Evolutionary conservation across 1,284 basidiomycete genomes (phyloP).

Genomic region (Leccinum pallidistipes): DNA sequence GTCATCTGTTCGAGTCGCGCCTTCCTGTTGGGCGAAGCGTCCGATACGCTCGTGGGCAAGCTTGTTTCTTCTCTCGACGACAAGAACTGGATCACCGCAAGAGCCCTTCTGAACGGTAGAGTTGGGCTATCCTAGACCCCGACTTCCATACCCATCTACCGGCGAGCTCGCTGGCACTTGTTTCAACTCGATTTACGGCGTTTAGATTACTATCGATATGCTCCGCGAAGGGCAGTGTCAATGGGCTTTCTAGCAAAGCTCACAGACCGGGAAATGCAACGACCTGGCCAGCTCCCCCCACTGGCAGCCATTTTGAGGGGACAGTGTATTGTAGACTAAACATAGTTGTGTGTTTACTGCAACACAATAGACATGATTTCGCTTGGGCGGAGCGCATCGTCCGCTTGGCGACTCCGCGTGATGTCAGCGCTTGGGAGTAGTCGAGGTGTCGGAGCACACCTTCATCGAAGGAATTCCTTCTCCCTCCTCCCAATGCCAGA

Average conservation of each 20-base stretch:
- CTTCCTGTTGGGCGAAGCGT: conserved; percentile 41
- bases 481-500: too few relatives aligned
- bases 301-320: neutral
- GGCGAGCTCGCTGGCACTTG: neutral
- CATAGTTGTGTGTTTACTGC: conserved; percentile 4
- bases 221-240: neutral
- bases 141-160: too few relatives aligned
- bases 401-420: too few relatives aligned
- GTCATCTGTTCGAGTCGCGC: conserved; percentile 48
- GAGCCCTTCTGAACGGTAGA: conserved; percentile 5
- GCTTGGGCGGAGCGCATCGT: too few relatives aligned
- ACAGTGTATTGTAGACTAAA: neutral
- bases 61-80: conserved; percentile 40
- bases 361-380: neutral
- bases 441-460: too few relatives aligned
- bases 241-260: neutral
- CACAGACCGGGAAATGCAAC: neutral
- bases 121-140: neutral
- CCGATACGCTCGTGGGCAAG: conserved; percentile 46
- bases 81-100: conserved; percentile 39
- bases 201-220: neutral
- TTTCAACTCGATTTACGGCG: neutral
- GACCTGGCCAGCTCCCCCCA: neutral
- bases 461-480: too few relatives aligned
- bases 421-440: too few relatives aligned